A percentile compares a stretch with the other conserved stretches of the same genome.
Conservation (phyloP, 257 asterid species). For the Plantago major region DNA sequence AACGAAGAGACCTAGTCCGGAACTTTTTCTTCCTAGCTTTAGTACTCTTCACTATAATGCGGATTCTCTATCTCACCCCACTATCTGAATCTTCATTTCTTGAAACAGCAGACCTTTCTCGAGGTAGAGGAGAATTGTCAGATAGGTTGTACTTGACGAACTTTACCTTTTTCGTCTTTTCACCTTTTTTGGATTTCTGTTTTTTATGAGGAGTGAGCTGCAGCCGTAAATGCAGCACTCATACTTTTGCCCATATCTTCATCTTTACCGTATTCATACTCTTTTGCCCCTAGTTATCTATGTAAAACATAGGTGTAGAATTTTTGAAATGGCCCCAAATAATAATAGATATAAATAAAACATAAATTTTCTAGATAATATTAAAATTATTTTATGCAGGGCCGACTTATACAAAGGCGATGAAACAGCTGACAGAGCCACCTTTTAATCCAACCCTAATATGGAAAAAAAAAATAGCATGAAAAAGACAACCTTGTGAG, state of each 20-base stretch:
- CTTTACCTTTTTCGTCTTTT: constrained; percentile 34
- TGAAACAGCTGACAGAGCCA: too few species aligned
- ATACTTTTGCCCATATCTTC: constrained; percentile 28
- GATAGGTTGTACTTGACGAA: constrained; percentile 34
- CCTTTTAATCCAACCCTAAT: too few species aligned
- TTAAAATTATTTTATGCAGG: too few species aligned
- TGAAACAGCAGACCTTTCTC: constrained; percentile 14
- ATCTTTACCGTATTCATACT: constrained; percentile 25
- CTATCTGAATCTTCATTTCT: constrained; percentile 30
- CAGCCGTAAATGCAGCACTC: constrained; percentile 52
- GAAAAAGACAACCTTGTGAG: too few species aligned
- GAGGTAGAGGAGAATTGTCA: constrained; percentile 31
- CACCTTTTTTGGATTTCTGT: constrained; percentile 31
- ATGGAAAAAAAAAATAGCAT: too few species aligned
- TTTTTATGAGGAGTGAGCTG: constrained; percentile 46
- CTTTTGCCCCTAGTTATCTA: constrained; percentile 51
- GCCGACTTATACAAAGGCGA: too few species aligned
- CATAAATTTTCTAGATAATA: too few species aligned
- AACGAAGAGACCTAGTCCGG: background rate
- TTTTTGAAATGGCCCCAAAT: too few species aligned
- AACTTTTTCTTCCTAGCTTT: constrained; percentile 7
- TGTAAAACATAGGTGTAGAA: too few species aligned
- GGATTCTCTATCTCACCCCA: constrained; percentile 57
- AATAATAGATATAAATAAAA: too few species aligned
- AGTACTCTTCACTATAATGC: constrained; percentile 44